Evolutionary conservation across 2,329 filamentous ascomycete genomes (phyloP), one percentile per base, ranked within the genome.

Genomic region (Epichloe aotearoae): DNA sequence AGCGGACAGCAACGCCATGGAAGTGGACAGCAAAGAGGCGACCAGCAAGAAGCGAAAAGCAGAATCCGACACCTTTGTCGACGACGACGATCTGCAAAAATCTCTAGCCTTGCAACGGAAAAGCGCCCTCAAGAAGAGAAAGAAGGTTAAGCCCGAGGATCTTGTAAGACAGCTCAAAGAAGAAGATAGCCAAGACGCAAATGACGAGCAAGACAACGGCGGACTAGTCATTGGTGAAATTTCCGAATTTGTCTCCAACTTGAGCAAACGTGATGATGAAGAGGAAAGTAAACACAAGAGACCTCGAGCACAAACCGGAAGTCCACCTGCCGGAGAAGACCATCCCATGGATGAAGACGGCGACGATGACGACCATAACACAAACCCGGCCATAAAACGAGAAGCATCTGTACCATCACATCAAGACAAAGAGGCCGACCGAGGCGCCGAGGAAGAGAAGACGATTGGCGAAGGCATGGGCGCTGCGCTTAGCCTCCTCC

Each of bases 161-260:
- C 75, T 98, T 54, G 90, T 87, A 17, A 82, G 83, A 56, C 86
- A 93, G 61, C 71, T 98, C 39, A 83, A 81, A 19, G 77, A 82
- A 33, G 80, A 83, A 3, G 62, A 68, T 10, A 73, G 42, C 12
- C 14, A 75, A 41, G 73, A 77, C 47, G 70, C 71, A 36, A 73
- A 72, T 2, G 59, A 41, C 30, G 38, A 20, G 11, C 37, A 46
- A 37, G 63, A 68, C 40, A 63, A 59, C 2, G 70, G 69, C 33
- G 91, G 89, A 1, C 73, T 98, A 2, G 79, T 96, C n/a, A 90
- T 98, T 52, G 91, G 96, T 54, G 93, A 96, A 63, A 95, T 91
- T 1, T 89, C 89, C 0, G 90, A 95, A 60, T 98, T 98, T 59
- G 86, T 98, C 33, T 85, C 89, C 26, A 88, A 88, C 50, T 69